Percentiles rank a stretch among this genome's conserved stretches.
Conservation (phyloP, 495 filamentous ascomycete species). For the Tuber aestivum region DNA sequence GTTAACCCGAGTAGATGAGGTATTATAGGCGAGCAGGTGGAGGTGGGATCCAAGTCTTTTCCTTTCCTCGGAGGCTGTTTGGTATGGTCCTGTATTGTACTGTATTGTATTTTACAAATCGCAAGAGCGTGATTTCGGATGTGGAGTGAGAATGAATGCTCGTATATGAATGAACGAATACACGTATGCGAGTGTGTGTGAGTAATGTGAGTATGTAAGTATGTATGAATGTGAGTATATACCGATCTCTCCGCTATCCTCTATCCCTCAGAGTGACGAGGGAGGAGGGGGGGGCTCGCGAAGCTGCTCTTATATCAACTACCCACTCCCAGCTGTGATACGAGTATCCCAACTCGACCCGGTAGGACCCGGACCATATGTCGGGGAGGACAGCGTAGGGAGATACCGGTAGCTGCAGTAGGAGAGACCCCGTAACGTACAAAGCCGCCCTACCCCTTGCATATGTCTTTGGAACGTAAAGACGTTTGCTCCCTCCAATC, state of each 20-base stretch:
- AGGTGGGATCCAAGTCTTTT: not conserved
- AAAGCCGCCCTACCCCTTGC: not conserved
- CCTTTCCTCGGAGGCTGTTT: not conserved
- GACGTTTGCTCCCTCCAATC: not conserved
- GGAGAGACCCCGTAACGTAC: not conserved
- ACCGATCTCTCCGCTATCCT: not conserved
- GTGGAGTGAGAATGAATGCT: not conserved
- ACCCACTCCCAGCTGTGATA: not conserved
- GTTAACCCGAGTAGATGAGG: not conserved
- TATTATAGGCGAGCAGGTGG: not conserved
- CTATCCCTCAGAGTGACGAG: not conserved
- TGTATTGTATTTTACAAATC: not conserved
- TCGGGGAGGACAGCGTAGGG: not conserved
- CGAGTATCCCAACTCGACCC: not conserved
- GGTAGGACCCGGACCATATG: not conserved
- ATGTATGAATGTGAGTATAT: not conserved
- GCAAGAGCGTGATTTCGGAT: not conserved
- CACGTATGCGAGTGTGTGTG: not conserved
- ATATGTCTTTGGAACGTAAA: not conserved
- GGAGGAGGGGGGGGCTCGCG: not conserved
- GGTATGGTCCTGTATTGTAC: not conserved
- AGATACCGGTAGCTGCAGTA: not conserved
- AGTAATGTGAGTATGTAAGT: not conserved
- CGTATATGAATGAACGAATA: not conserved
- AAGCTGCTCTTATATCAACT: conserved; percentile 1